These are phyloP conservation scores for Prunus yedoensis DNA, from an alignment of 331 rosid genomes.

Conservation along the genomic window DNA sequence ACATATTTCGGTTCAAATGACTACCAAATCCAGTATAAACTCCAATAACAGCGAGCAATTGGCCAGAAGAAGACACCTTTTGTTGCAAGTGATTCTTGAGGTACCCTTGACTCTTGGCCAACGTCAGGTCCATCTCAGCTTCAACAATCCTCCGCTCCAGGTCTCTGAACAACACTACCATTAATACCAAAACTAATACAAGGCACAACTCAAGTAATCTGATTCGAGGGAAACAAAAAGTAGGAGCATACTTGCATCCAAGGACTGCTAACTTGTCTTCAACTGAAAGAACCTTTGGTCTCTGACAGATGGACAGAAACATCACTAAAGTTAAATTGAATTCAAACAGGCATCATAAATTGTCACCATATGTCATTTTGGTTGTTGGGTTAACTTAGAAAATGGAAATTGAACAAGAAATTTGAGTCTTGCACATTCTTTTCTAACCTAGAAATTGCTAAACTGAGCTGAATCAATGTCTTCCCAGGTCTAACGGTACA, in stretches of 20 bases:
- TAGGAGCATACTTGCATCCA: constrained; percentile 71
- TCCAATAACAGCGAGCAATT: constrained; percentile 87
- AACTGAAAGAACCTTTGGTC: constrained; percentile 79
- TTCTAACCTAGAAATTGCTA: background rate
- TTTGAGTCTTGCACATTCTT: too few species aligned
- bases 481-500: background rate
- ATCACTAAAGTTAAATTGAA: constrained; percentile 4
- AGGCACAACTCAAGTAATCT: constrained; percentile 3
- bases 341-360: background rate
- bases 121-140: constrained; percentile 89
- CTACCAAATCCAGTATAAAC: constrained; percentile 98
- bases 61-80: constrained; percentile 57
- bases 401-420: background rate
- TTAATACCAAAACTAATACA: constrained; percentile 8
- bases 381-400: background rate
- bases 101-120: constrained; percentile 97
- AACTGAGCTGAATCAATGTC: background rate
- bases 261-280: constrained; percentile 84
- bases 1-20: constrained; percentile 64
- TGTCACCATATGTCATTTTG: background rate
- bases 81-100: constrained; percentile 55
- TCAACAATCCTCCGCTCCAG: constrained; percentile 94
- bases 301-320: constrained; percentile 36
- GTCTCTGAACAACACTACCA: constrained; percentile 47
- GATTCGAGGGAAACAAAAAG: background rate